A percentile compares a stretch with the other conserved stretches of the same genome.
Conservation (phyloP, 2,329 filamentous ascomycete species). For the Colletotrichum sansevieriae region DNA sequence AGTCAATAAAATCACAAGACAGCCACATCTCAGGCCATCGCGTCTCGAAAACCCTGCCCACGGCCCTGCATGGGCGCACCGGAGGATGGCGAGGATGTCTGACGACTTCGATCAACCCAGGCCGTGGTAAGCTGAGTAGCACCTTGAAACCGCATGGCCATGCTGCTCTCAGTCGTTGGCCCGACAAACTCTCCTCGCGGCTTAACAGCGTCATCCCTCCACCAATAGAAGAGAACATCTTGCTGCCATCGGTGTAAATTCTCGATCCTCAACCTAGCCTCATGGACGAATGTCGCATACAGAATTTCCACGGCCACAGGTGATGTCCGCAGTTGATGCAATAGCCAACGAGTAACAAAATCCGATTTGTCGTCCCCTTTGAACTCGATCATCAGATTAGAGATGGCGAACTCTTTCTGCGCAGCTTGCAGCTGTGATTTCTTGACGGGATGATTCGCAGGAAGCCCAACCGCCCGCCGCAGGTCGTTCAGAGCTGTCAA, state of each 20-base stretch:
- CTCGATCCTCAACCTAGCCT: constrained; percentile 51
- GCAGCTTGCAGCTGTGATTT: constrained; percentile 54
- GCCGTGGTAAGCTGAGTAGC: background rate
- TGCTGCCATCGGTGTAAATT: constrained; percentile 53
- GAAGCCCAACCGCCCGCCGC: constrained; percentile 53
- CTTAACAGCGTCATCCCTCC: constrained; percentile 46
- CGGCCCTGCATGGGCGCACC: background rate
- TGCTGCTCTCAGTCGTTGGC: constrained; percentile 29
- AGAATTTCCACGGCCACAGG: constrained; percentile 60
- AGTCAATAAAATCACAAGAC: background rate
- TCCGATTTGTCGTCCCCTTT: constrained; percentile 56
- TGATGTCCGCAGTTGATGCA: constrained; percentile 63
- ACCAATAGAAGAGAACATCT: constrained; percentile 56
- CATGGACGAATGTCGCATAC: constrained; percentile 52
- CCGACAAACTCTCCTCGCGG: constrained; percentile 24
- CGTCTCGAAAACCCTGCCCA: background rate
- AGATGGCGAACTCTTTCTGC: constrained; percentile 63
- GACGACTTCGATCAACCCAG: background rate
- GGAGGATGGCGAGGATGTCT: background rate
- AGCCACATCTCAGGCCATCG: background rate
- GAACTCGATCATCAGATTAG: constrained; percentile 55
- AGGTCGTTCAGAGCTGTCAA: constrained; percentile 58
- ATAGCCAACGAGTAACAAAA: constrained; percentile 66
- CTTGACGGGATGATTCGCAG: constrained; percentile 52
- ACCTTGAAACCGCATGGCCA: background rate